phyloP scores from a whole-genome alignment of 768 basidiomycete genomes.

The Russula emetica region DNA sequence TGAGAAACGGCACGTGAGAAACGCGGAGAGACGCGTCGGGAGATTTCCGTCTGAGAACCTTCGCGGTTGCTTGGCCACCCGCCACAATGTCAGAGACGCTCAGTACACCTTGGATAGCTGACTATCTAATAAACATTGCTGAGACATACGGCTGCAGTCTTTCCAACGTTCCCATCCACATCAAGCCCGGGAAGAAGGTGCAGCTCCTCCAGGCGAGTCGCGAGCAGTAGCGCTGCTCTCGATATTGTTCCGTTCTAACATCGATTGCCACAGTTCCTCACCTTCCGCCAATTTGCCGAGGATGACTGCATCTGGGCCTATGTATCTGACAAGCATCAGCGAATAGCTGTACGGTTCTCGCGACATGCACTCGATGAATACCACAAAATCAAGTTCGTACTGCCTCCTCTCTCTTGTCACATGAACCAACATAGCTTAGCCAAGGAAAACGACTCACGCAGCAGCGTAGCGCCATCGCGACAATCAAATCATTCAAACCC shows the following conservation, averaged over 20 bases:
- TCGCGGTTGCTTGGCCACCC: not conserved
- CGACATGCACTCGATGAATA: slow-evolving; percentile 47
- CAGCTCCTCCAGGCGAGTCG: slow-evolving; percentile 54
- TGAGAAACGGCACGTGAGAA: slow-evolving; percentile 3
- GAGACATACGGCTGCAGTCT: slow-evolving; percentile 50
- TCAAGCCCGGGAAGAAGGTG: slow-evolving; percentile 45
- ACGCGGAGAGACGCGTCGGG: not conserved
- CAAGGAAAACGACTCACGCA: slow-evolving; percentile 40
- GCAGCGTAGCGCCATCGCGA: slow-evolving; percentile 44
- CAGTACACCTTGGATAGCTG: slow-evolving; percentile 51
- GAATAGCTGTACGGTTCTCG: slow-evolving; percentile 52
- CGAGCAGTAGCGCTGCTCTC: not conserved
- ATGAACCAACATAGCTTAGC: slow-evolving; percentile 5
- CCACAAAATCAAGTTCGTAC: slow-evolving; percentile 36
- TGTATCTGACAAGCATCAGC: slow-evolving; percentile 53
- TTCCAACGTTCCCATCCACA: slow-evolving; percentile 33
- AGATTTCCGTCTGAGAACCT: not conserved
- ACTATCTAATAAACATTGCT: slow-evolving; percentile 48
- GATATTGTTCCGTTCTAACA: not conserved
- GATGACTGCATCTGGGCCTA: slow-evolving; percentile 56
- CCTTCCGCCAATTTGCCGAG: slow-evolving; percentile 39
- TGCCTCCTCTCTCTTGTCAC: not conserved
- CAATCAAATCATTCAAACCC: slow-evolving; percentile 47
- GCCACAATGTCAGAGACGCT: slow-evolving; percentile 39
- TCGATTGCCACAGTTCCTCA: slow-evolving; percentile 47